Evolutionary conservation across 139 green algal genomes (phyloP).

Genomic region (Edaphochlamys debaryana): DNA sequence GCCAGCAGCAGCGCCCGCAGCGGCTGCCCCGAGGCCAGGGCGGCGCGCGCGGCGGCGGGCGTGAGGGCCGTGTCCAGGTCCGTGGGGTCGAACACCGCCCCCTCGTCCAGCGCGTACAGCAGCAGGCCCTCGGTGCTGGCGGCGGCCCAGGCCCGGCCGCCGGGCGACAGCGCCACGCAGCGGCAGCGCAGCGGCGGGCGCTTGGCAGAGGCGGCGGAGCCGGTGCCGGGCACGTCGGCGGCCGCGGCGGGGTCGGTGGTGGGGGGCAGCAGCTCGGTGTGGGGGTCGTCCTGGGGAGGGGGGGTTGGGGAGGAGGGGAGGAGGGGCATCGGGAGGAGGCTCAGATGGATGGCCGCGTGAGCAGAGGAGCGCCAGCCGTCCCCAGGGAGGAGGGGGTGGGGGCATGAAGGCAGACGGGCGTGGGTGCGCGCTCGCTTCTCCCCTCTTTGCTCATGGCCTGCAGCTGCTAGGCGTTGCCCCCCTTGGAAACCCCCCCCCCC

Average conservation of each 20-base stretch:
- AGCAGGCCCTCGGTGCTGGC: constrained; percentile 93
- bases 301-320: too few relatives aligned
- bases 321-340: too few relatives aligned
- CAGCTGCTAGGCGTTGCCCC: too few relatives aligned
- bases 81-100: constrained; percentile 91
- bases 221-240: constrained; percentile 53
- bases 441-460: too few relatives aligned
- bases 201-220: constrained; percentile 44
- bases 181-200: constrained; percentile 63
- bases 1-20: constrained; percentile 83
- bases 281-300: constrained; percentile 30
- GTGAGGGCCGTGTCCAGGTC: constrained; percentile 94
- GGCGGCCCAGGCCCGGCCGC: constrained; percentile 85
- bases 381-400: too few relatives aligned
- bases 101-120: constrained; percentile 87
- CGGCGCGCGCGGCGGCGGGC: constrained; percentile 61
- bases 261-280: constrained; percentile 58
- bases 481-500: too few relatives aligned
- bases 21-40: constrained; percentile 26
- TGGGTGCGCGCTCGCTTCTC: too few relatives aligned
- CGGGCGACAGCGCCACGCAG: constrained; percentile 86
- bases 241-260: constrained; percentile 42
- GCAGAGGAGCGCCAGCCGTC: too few relatives aligned
- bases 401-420: too few relatives aligned
- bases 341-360: too few relatives aligned